These are phyloP conservation scores for Cydonia oblonga DNA, from an alignment of 331 rosid genomes.

Conservation along the genomic window DNA sequence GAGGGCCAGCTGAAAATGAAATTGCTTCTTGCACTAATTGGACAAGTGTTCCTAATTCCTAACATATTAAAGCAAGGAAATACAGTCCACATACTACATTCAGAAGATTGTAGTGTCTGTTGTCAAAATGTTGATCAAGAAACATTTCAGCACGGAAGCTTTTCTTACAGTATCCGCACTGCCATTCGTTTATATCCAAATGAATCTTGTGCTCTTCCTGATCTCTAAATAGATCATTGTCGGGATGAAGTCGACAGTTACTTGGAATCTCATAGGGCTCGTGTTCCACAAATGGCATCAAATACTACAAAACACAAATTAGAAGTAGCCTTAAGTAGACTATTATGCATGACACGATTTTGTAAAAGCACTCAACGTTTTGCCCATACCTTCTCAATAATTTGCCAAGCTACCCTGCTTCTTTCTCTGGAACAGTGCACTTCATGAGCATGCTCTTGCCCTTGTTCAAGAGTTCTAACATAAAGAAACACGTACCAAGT, in stretches of 20 bases:
- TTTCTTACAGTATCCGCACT: slow-evolving; percentile 90
- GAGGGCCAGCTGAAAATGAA: not conserved
- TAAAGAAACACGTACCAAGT: not conserved
- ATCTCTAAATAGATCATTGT: slow-evolving; percentile 72
- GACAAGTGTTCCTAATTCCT: slow-evolving; percentile 20
- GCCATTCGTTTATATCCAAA: slow-evolving; percentile 73
- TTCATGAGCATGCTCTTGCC: slow-evolving; percentile 32
- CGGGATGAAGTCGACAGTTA: slow-evolving; percentile 72
- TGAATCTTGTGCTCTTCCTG: slow-evolving; percentile 85
- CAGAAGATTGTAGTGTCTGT: slow-evolving; percentile 81
- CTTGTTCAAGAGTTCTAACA: slow-evolving; percentile 31
- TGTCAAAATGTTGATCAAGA: slow-evolving; percentile 91
- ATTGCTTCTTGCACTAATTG: not conserved
- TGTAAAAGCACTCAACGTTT: slow-evolving; percentile 1
- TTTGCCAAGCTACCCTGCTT: slow-evolving; percentile 67
- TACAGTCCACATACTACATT: slow-evolving; percentile 53
- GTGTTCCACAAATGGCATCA: slow-evolving; percentile 73
- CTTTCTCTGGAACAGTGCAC: slow-evolving; percentile 89
- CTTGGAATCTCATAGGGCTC: slow-evolving; percentile 52
- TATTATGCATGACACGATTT: not conserved
- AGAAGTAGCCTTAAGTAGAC: slow-evolving; percentile 5
- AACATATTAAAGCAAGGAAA: slow-evolving; percentile 18
- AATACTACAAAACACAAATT: slow-evolving; percentile 44
- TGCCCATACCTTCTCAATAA: slow-evolving; percentile 49
- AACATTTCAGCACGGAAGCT: slow-evolving; percentile 80